Evolutionary conservation across 805 yeast genomes (phyloP), one percentile per base, ranked within the genome.

Genomic region (Pichia nanzhaoensis): DNA sequence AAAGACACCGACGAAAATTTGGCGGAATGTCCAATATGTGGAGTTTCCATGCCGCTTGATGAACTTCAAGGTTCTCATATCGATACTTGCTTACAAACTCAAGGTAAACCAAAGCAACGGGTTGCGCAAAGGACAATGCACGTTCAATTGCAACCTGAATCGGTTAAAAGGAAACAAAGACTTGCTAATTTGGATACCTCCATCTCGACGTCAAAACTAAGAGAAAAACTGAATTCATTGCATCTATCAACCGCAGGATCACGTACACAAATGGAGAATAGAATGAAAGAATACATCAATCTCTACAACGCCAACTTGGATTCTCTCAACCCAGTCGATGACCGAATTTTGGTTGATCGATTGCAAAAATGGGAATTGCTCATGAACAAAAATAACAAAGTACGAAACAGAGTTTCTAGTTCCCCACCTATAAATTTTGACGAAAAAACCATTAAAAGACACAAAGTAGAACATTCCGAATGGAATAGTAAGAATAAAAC

Each of bases 261-360:
- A 1, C 69, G 86, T 48, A 64, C 64, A 14, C 81, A 77, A 51
- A 56, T 89, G 53, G 90, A 85, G 49, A 64, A 74, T 17, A 65
- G 98, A 34, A 84, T 84, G 57, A 81, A 78, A 50, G 91, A 89
- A 52, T 90, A 80, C 66, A 78, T 83, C 45, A 77, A 80, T 28
- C 57, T 88, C 10, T 84, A 82, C 79, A 90, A 90, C 57, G 81
- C 95, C 12, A 88, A 88, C 56, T 72, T 80, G 36, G 96, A 88
- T 57, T 74, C 89, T 5, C 66, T 74, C 31, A 70, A 68, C 27
- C 96, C 95, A 0, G 75, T 75, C 4, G 63, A 76, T 21, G 80
- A 78, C 19, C 64, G 67, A 33, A 74, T 75, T 5, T 60, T 90
- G 40, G 67, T 76, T 39, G 76, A 72, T 43, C 74, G 73, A 42